Conservation (phyloP, 2,329 filamentous ascomycete species). For the Colletotrichum lupini region DNA sequence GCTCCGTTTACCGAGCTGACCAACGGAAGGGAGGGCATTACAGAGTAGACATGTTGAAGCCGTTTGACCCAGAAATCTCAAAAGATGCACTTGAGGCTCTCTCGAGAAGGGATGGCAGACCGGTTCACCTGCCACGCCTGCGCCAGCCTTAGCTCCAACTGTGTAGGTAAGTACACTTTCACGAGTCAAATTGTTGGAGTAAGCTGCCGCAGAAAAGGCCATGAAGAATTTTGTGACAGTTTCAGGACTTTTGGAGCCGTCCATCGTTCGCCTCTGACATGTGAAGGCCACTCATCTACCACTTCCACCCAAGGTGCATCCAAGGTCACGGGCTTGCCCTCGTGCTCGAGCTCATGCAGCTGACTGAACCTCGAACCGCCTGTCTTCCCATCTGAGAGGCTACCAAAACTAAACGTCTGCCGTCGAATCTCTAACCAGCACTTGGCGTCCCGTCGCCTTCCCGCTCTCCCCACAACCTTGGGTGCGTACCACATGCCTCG, state of each 20-base stretch:
- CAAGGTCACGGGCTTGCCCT: not conserved
- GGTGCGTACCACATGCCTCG: conserved; percentile 9
- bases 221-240: conserved; percentile 22
- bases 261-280: conserved; percentile 19
- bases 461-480: not conserved
- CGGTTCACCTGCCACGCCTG: not conserved
- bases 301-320: not conserved
- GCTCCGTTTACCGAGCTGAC: not conserved
- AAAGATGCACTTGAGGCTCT: conserved; percentile 1
- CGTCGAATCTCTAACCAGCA: conserved; percentile 11
- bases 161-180: not conserved
- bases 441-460: not conserved
- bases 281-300: conserved; percentile 16
- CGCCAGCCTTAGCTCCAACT: not conserved
- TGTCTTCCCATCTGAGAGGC: not conserved
- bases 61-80: not conserved
- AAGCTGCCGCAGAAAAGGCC: conserved; percentile 12
- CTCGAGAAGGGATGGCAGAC: conserved; percentile 17
- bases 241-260: conserved; percentile 17
- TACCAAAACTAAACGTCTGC: conserved; percentile 1
- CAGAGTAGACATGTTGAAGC: not conserved
- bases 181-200: conserved; percentile 21
- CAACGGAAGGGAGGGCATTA: not conserved
- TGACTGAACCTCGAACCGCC: conserved; percentile 12
- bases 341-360: conserved; percentile 9